Percentiles rank a stretch among this genome's conserved stretches.
Conservation (phyloP, 257 asterid genomes). For the Solanum lycopersicoides region DNA sequence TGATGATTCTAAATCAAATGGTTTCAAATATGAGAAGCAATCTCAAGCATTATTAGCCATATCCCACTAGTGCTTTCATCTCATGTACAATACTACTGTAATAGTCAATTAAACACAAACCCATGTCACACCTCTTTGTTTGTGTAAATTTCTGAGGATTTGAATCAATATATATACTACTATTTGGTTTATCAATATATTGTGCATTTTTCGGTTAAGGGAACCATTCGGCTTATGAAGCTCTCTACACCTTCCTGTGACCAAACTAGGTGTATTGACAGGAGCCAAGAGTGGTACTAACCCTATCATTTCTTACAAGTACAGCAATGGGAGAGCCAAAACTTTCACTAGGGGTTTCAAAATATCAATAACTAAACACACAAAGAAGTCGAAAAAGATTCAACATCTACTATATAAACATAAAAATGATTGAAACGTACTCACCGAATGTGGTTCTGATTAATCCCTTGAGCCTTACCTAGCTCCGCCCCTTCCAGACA, state of each 20-base stretch:
- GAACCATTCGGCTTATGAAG: not conserved
- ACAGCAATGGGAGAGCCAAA: not conserved
- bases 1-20: slow-evolving; percentile 55
- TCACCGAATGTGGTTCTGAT: not conserved
- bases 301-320: slow-evolving; percentile 5
- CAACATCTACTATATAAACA: too few relatives aligned
- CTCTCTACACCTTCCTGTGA: not conserved
- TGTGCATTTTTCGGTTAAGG: not conserved
- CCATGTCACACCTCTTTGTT: not conserved
- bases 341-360: too few relatives aligned
- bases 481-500: not conserved
- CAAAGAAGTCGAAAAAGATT: too few relatives aligned
- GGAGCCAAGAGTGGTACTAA: slow-evolving; percentile 14
- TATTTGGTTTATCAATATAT: not conserved
- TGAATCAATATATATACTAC: not conserved
- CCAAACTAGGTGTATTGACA: slow-evolving; percentile 38
- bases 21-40: slow-evolving; percentile 29
- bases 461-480: not conserved
- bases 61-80: not conserved
- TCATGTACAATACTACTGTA: not conserved
- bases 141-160: not conserved
- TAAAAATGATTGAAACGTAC: too few relatives aligned
- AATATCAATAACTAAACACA: too few relatives aligned
- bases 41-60: slow-evolving; percentile 16
- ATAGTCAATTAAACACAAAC: not conserved